Evolutionary conservation across 2,329 filamentous ascomycete species (phyloP), one percentile per base, ranked within the genome.

Genomic region (Trichocomaceae sp.): DNA sequence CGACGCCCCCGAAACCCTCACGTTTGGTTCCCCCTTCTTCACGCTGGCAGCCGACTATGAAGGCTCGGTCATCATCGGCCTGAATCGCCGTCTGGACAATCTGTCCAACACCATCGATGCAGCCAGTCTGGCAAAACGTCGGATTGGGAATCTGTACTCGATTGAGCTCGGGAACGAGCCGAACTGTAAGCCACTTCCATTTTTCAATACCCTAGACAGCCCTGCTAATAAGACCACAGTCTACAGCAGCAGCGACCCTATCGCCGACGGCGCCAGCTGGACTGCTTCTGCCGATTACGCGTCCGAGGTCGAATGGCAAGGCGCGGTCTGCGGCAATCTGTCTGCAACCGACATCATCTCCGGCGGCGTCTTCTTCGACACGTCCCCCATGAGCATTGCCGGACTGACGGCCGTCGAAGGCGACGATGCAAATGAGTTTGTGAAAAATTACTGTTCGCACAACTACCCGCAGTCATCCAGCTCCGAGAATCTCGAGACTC

Each of bases 131-230:
- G 79, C 75, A 0, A 70, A 75, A 9, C 60, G 59, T 1, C 62
- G 68, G n/a, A 77, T 82, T 60, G 59, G 57, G 4, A 82, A 80
- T 57, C 62, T 83, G 10, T 67, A 76, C 17, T 77, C 79, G 2
- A 78, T 83, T 33, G 79, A 83, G 61, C 68, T 83, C 1, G 79
- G 80, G 1, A 83, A 83, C 59, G 79, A 83, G 54, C 80, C 80
- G 3, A 77, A 82, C 58, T 80, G 78, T 80, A 61, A 59, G 74
- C 10, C 6, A 9, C 6, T 12, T 33, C 6, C 12, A 33, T 2
- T 33, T n/a, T n/a, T n/a, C n/a, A 9, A 12, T 2, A 33, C 10
- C 10, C 29, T 33, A 2, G 29, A 33, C 7, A 26, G n/a, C n/a
- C 57, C 19, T 9, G 17, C 22, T 19, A 3, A 12, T n/a, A n/a